A percentile compares a stretch with the other conserved stretches of the same genome.
Evolutionary conservation across 148 eudicot species (phyloP).

Genomic region (Rhododendron ferrugineum): DNA sequence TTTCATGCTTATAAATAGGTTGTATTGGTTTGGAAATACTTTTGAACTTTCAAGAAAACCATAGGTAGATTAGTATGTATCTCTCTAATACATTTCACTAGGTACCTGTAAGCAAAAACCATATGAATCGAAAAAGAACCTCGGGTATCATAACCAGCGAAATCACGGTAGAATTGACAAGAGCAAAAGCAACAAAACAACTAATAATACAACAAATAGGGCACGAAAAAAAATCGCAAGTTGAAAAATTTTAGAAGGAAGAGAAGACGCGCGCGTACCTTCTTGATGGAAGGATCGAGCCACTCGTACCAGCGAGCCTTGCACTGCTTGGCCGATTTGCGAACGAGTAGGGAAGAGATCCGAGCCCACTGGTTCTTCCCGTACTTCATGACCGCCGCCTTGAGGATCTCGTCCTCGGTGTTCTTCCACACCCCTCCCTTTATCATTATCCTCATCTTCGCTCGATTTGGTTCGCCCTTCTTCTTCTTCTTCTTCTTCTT

Average conservation of each 20-base stretch:
- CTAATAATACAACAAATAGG: neutral
- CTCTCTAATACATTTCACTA: neutral
- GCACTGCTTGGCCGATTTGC: slow-evolving; percentile 97
- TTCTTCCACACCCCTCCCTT: slow-evolving; percentile 99
- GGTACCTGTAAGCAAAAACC: neutral
- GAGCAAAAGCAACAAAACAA: neutral
- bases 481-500: neutral
- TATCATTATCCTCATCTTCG: slow-evolving; percentile 96
- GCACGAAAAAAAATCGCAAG: neutral
- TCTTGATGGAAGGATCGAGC: slow-evolving; percentile 98
- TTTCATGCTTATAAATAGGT: neutral
- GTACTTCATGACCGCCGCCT: slow-evolving; percentile 96
- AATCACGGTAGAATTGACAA: neutral
- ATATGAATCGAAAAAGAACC: neutral
- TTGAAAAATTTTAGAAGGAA: neutral
- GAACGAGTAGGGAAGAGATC: slow-evolving; percentile 73
- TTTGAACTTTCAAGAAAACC: neutral
- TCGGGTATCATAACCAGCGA: neutral
- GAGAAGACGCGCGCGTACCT: slow-evolving; percentile 30
- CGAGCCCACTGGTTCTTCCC: slow-evolving; percentile 98
- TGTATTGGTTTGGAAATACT: neutral
- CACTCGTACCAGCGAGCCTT: slow-evolving; percentile 99
- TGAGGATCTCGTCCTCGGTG: slow-evolving; percentile 92
- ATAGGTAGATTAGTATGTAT: neutral
- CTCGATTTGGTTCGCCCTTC: neutral